A percentile compares a stretch with the other conserved stretches of the same genome.
Conservation (phyloP, 2,329 filamentous ascomycete genomes). For the Didymella keratinophila region DNA sequence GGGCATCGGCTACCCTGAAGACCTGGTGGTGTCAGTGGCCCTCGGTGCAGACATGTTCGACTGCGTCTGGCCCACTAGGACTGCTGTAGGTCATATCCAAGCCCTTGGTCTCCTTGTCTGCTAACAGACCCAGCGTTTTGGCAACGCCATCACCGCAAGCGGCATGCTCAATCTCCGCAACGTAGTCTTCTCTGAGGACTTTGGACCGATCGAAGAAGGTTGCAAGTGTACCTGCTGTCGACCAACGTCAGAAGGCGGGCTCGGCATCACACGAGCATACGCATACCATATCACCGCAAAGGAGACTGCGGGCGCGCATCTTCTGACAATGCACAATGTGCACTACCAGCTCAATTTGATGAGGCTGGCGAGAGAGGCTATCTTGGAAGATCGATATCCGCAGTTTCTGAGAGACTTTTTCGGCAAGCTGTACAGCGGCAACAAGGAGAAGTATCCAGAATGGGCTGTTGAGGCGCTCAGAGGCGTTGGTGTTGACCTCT, state of each 20-base stretch:
- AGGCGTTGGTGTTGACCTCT: slow-evolving; percentile 72
- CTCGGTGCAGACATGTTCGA: slow-evolving; percentile 99
- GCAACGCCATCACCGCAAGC: slow-evolving; percentile 83
- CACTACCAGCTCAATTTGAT: slow-evolving; percentile 90
- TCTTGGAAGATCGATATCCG: slow-evolving; percentile 82
- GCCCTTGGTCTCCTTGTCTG: background rate
- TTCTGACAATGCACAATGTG: slow-evolving; percentile 93
- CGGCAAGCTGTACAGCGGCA: slow-evolving; percentile 68
- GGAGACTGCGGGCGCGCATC: slow-evolving; percentile 88
- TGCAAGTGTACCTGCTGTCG: slow-evolving; percentile 84
- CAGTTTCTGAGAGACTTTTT: slow-evolving; percentile 83
- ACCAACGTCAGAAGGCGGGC: slow-evolving; percentile 68
- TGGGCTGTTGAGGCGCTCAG: slow-evolving; percentile 86
- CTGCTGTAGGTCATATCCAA: slow-evolving; percentile 65
- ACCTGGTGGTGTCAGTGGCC: slow-evolving; percentile 90
- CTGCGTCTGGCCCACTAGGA: slow-evolving; percentile 97
- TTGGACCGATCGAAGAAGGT: slow-evolving; percentile 80
- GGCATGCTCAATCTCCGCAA: slow-evolving; percentile 89
- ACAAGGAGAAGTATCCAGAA: slow-evolving; percentile 72
- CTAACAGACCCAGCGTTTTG: slow-evolving; percentile 69
- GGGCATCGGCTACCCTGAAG: slow-evolving; percentile 97
- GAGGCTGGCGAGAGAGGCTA: slow-evolving; percentile 75
- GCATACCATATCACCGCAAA: slow-evolving; percentile 92
- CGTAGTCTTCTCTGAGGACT: slow-evolving; percentile 77
- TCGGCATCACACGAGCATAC: slow-evolving; percentile 87